Evolutionary conservation across 116 monocot genomes (phyloP), one percentile per base, ranked within the genome.

Genomic region (Dioscorea cayenensis): DNA sequence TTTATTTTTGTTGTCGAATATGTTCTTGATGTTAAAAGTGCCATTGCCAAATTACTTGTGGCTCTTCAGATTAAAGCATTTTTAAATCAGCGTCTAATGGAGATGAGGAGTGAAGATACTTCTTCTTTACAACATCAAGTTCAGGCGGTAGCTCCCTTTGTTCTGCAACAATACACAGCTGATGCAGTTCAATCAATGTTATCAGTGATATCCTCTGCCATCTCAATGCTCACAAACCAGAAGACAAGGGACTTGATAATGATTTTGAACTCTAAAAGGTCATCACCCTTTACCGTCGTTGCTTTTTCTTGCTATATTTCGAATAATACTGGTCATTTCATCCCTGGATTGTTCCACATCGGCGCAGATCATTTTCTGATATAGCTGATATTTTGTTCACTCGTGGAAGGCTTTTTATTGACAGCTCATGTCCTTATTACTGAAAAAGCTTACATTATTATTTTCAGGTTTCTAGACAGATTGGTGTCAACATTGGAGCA

Each of bases 261-360:
- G 97, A 90, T 97, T 72, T 79, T 97, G 17, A 97, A 93, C 77
- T 97, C 97, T 36, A 90, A 84, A 80, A 92, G 97, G 97, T 95
- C 36, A 72, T 67, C 32, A 32, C 32, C 37, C 25, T 63, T 71
- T 14, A 22, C 28, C 52, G 52, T 23, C 13, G 23, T 62, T 37
- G 17, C 21, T 50, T 66, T 22, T 37, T 36, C 19, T 66, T 66
- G 18, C 25, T 62, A 49, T 22, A 2, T 51, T 22, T 62, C 13
- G 16, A 25, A 37, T 67, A 37, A 5, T 17, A 38, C 49, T 28
- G 50, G 7, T 14, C 52, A 49, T 68, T 14, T 13, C 19, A 11
- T 11, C 13, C 14, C 49, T 49, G 43, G 7, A 1, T 43, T 10
- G 11, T 10, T 8, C 19, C 19, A 21, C 49, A 36, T 77, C 64